Percentiles rank a stretch among this genome's conserved stretches.
phyloP scores from a whole-genome alignment of 306 rosid species.

The Dalbergia oliveri region DNA sequence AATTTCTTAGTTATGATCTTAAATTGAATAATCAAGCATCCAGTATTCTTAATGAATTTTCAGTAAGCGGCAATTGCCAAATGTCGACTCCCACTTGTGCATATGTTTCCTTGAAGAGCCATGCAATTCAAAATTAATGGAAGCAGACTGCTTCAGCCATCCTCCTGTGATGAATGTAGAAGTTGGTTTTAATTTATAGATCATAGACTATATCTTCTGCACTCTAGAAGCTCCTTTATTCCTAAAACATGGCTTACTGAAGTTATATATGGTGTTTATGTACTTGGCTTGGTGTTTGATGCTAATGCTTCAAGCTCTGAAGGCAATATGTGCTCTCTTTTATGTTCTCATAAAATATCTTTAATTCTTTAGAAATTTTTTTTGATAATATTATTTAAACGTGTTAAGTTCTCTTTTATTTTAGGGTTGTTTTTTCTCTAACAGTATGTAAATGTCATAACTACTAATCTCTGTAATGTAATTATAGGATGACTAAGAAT shows the following conservation, averaged over 20 bases:
- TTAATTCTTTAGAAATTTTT: background rate
- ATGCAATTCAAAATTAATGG: background rate
- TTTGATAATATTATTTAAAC: constrained; percentile 31
- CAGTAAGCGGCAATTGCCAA: background rate
- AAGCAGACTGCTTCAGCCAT: constrained; percentile 22
- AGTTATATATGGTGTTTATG: constrained; percentile 1
- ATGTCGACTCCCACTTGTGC: background rate
- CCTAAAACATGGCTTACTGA: background rate
- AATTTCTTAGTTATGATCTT: background rate
- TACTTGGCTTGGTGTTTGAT: constrained; percentile 22
- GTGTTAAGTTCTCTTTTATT: background rate
- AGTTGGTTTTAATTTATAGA: too few species aligned
- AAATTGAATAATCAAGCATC: background rate
- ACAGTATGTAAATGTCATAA: background rate
- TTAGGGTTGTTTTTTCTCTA: constrained; percentile 9
- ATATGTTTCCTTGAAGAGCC: background rate
- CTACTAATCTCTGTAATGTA: constrained; percentile 8
- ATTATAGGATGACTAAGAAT: constrained; percentile 19
- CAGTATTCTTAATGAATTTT: constrained; percentile 19
- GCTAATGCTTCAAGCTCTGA: constrained; percentile 20
- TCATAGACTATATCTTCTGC: constrained; percentile 15
- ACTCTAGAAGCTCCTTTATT: constrained; percentile 14
- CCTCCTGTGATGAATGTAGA: too few species aligned
- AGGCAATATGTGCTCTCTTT: background rate
- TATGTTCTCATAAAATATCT: constrained; percentile 8